Evolutionary conservation across 805 yeast genomes (phyloP), one percentile per base, ranked within the genome.

Genomic region (Ogataea polymorpha): DNA sequence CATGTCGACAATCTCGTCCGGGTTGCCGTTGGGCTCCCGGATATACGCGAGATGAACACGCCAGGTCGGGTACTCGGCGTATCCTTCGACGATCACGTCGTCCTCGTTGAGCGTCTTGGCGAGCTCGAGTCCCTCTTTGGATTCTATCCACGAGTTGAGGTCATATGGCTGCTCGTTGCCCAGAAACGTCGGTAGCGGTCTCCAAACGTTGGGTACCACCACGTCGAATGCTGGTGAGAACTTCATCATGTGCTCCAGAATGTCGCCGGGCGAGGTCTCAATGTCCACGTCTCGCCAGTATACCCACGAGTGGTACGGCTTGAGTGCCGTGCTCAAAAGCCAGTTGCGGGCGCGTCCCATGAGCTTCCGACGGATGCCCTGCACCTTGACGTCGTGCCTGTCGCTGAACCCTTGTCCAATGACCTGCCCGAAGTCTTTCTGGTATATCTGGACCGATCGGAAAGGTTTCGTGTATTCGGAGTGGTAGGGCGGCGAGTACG

Each of bases 101-200:
- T 86, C 93, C 59, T 86, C 91, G 41, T 74, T 77, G 40, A 85
- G 66, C 0, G 72, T 71, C 29, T 66, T 60, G 0, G 95, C 93
- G 52, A 85, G 63, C 37, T 79, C 79, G 12, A 82, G 45, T 1
- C 87, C 96, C 8, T 83, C 79, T 5, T 79, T 83, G 3, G 90
- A 79, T 66, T 93, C 99, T 42, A 87, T 77, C 99, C 99, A 93
- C 11, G 97, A 86, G 65, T 93, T 93, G 58, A 93, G 75, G 65
- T 93, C 99, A 62, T 93, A 93, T 1, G 98, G 89, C 64, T 93
- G 99, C 59, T 86, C 95, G 49, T 79, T 77, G 14, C 93, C 95
- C 48, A 93, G 74, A 65, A 90, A 93, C 33, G 81, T 83, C 2
- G 99, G 99, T 46, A 93, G 71, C 2, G 98, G 99, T 54, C 99